A percentile compares a stretch with the other conserved stretches of the same genome.
phyloP scores from a whole-genome alignment of 1,284 basidiomycete genomes.

The Trichosporon faecale region DNA sequence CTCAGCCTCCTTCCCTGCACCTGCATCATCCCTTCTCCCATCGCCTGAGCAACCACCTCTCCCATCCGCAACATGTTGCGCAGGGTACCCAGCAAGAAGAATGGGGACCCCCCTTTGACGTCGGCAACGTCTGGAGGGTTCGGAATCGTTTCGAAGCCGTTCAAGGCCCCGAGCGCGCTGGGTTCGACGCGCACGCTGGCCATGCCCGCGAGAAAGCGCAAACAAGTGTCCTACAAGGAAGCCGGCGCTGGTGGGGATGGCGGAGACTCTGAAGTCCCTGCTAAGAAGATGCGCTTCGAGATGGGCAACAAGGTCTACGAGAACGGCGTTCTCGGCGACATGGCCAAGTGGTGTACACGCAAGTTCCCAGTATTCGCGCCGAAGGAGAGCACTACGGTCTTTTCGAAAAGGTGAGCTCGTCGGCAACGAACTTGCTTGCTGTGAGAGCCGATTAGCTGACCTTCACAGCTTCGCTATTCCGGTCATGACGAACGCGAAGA shows the following conservation, averaged over 20 bases:
- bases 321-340: conserved; percentile 52
- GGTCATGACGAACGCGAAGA: conserved; percentile 79
- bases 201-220: conserved; percentile 70
- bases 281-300: conserved; percentile 57
- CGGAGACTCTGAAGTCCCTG: conserved; percentile 58
- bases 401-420: conserved; percentile 54
- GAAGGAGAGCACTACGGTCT: conserved; percentile 68
- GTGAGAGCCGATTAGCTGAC: conserved; percentile 3
- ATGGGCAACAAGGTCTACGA: conserved; percentile 54
- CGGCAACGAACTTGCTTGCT: not conserved
- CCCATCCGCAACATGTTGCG: conserved; percentile 33
- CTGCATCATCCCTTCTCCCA: not conserved
- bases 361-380: conserved; percentile 79
- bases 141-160: conserved; percentile 60
- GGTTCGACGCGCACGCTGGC: conserved; percentile 54
- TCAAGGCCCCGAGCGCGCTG: conserved; percentile 66
- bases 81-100: conserved; percentile 28
- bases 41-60: not conserved
- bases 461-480: conserved; percentile 73
- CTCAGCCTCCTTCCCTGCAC: not conserved
- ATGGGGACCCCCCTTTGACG: conserved; percentile 37
- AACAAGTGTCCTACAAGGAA: conserved; percentile 73
- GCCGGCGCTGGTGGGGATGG: conserved; percentile 58
- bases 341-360: conserved; percentile 58
- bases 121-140: conserved; percentile 48